phyloP scores from a whole-genome alignment of 2,329 filamentous ascomycete species.

The Drechslerella coelobrocha region DNA sequence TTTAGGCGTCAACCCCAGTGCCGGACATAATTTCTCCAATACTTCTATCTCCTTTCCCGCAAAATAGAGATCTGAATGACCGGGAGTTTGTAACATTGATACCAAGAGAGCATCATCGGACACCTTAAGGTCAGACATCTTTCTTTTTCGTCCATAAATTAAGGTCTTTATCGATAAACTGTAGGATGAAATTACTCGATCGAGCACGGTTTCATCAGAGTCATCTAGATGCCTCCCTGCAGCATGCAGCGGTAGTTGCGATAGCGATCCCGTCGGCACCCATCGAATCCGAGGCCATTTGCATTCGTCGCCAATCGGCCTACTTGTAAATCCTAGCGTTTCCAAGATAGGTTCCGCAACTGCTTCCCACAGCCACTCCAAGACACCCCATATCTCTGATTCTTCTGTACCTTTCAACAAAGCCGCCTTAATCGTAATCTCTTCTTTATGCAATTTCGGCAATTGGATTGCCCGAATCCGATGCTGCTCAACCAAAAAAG shows the following conservation, averaged over 20 bases:
- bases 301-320: background rate
- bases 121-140: background rate
- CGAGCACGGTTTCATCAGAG: slow-evolving; percentile 55
- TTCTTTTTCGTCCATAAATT: slow-evolving; percentile 52
- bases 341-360: background rate
- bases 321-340: background rate
- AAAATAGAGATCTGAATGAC: slow-evolving; percentile 9
- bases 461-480: too few species aligned
- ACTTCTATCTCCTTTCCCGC: slow-evolving; percentile 4
- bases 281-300: slow-evolving; percentile 47
- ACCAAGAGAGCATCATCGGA: slow-evolving; percentile 55
- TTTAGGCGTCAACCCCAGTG: background rate
- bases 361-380: background rate
- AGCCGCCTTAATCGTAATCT: background rate
- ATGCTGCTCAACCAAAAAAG: too few species aligned
- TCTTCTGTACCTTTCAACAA: too few species aligned
- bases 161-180: slow-evolving; percentile 57
- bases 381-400: too few species aligned
- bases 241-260: slow-evolving; percentile 38
- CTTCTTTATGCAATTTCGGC: too few species aligned
- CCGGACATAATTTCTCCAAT: background rate
- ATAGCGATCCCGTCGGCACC: slow-evolving; percentile 32
- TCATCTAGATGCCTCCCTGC: slow-evolving; percentile 38
- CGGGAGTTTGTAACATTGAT: slow-evolving; percentile 56
- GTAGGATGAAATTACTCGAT: slow-evolving; percentile 60